Conservation (phyloP, 768 basidiomycete genomes). For the Tephrocybe sp. region DNA sequence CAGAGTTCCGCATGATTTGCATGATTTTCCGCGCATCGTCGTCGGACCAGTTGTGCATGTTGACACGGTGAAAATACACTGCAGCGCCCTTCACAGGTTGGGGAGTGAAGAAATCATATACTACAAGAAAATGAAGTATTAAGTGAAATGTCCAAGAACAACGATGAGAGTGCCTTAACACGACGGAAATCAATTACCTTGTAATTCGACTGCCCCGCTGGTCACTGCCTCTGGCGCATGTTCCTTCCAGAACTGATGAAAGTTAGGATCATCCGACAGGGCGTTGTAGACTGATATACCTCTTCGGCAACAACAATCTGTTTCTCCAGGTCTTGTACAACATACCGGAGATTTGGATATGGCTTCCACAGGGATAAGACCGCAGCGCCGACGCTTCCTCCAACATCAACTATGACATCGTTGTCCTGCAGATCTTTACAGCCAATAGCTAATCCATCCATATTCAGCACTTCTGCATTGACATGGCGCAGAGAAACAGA, state of each 20-base stretch:
- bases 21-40: conserved; percentile 1
- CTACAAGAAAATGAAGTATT: too few relatives aligned
- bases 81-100: conserved; percentile 11
- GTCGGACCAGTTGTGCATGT: conserved; percentile 11
- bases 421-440: not conserved
- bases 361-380: not conserved
- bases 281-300: not conserved
- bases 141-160: not conserved
- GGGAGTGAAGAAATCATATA: conserved; percentile 8
- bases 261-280: not conserved
- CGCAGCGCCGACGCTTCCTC: conserved; percentile 5
- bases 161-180: too few relatives aligned
- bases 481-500: not conserved
- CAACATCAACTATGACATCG: conserved; percentile 10
- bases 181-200: not conserved
- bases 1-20: conserved; percentile 4
- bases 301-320: not conserved
- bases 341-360: conserved; percentile 1
- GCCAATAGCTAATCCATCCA: not conserved
- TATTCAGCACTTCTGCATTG: not conserved
- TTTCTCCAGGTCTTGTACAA: conserved; percentile 11
- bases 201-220: not conserved
- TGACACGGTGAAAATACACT: conserved; percentile 7
- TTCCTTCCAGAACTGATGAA: conserved; percentile 7
- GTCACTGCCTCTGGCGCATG: conserved; percentile 1